A percentile compares a stretch with the other conserved stretches of the same genome.
Evolutionary conservation across 129 eudicot genomes (phyloP).

Genomic region (Rutidosis leptorrhynchoides): DNA sequence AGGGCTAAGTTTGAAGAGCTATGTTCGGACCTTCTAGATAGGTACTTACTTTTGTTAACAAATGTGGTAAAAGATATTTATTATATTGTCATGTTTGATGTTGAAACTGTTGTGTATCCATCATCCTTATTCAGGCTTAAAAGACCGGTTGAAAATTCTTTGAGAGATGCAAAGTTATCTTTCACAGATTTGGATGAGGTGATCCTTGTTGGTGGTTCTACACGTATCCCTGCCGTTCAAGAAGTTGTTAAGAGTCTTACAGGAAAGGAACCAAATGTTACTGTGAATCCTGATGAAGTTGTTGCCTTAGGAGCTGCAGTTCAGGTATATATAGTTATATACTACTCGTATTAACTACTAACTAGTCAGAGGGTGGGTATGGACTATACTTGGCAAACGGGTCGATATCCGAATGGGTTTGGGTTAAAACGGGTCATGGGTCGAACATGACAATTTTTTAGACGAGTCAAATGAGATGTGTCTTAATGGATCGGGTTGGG

Average conservation of each 20-base stretch:
- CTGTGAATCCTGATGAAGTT: slow-evolving; percentile 98
- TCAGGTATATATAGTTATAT: slow-evolving; percentile 59
- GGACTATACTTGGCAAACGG: too few relatives aligned
- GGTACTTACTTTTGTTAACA: slow-evolving; percentile 34
- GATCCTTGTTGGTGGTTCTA: slow-evolving; percentile 97
- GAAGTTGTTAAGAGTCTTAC: slow-evolving; percentile 87
- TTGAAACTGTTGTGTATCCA: not conserved
- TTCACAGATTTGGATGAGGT: slow-evolving; percentile 87
- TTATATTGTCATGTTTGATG: not conserved
- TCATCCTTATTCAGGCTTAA: slow-evolving; percentile 55
- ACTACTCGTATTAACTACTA: not conserved
- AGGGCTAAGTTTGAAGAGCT: slow-evolving; percentile 92
- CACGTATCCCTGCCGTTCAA: slow-evolving; percentile 98
- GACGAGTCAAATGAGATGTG: too few relatives aligned
- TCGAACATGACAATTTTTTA: too few relatives aligned
- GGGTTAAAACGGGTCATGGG: too few relatives aligned
- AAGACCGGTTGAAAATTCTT: slow-evolving; percentile 80
- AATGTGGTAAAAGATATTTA: not conserved
- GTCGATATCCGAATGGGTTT: too few relatives aligned
- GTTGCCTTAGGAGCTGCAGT: slow-evolving; percentile 99
- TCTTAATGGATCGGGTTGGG: too few relatives aligned
- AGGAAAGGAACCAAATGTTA: slow-evolving; percentile 92
- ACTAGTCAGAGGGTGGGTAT: not conserved
- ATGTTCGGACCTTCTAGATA: slow-evolving; percentile 94
- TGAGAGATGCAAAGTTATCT: slow-evolving; percentile 94